Evolutionary conservation across 1,284 basidiomycete genomes (phyloP).

Genomic region (Boletellus deceptivus): DNA sequence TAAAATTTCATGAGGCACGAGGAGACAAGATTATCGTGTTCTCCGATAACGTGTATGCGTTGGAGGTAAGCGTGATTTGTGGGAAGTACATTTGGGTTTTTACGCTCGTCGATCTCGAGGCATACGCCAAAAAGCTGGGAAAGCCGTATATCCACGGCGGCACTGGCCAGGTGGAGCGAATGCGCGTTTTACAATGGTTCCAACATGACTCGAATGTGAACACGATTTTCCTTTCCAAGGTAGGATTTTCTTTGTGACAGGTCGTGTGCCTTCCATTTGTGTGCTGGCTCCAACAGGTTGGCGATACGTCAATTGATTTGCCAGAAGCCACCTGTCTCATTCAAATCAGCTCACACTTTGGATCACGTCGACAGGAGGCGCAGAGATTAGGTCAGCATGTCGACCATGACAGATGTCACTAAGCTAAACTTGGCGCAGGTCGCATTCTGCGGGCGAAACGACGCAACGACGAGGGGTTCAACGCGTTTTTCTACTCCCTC

Average conservation of each 20-base stretch:
- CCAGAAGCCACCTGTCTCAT: constrained; percentile 99
- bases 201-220: constrained; percentile 96
- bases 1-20: constrained; percentile 96
- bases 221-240: constrained; percentile 98
- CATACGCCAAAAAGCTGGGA: constrained; percentile 91
- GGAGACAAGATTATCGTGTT: constrained; percentile 99
- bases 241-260: constrained; percentile 31
- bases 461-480: constrained; percentile 98
- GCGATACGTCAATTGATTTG: constrained; percentile 98
- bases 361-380: constrained; percentile 96
- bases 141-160: constrained; percentile 98
- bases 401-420: constrained; percentile 17
- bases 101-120: constrained; percentile 44
- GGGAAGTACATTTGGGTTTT: constrained; percentile 1
- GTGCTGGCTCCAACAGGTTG: constrained; percentile 64
- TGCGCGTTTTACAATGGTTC: constrained; percentile 94
- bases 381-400: constrained; percentile 77
- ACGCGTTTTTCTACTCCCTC: constrained; percentile 99
- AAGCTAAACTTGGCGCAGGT: constrained; percentile 44
- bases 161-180: constrained; percentile 93
- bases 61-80: constrained; percentile 66
- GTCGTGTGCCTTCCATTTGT: constrained; percentile 12
- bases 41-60: constrained; percentile 96
- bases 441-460: constrained; percentile 97
- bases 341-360: constrained; percentile 99